phyloP scores from a whole-genome alignment of 345 rosid species.

The Cardamine occulta region DNA sequence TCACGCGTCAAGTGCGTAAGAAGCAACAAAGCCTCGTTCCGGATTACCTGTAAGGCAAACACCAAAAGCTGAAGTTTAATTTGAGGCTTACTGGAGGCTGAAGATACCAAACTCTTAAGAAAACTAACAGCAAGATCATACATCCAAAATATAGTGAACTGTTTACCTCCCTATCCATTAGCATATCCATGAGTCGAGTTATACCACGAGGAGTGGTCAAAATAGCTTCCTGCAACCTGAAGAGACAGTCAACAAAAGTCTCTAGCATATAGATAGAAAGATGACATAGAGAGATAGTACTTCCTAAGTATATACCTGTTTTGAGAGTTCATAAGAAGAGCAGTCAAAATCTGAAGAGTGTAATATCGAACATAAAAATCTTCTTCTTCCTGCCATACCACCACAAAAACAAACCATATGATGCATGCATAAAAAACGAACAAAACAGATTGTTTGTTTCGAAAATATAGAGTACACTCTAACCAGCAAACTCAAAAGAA shows the following conservation, averaged over 20 bases:
- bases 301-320: slow-evolving; percentile 62
- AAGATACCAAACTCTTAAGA: slow-evolving; percentile 4
- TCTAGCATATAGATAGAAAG: slow-evolving; percentile 38
- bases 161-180: slow-evolving; percentile 96
- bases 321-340: slow-evolving; percentile 87
- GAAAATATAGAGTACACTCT: slow-evolving; percentile 13
- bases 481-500: slow-evolving; percentile 93
- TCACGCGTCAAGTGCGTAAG: slow-evolving; percentile 96
- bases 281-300: slow-evolving; percentile 9
- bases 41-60: slow-evolving; percentile 69
- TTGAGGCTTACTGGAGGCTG: slow-evolving; percentile 9
- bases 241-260: slow-evolving; percentile 51
- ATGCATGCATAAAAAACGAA: background rate
- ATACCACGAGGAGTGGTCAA: slow-evolving; percentile 95
- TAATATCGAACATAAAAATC: slow-evolving; percentile 95
- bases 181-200: slow-evolving; percentile 99
- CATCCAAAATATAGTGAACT: background rate
- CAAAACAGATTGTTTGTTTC: background rate
- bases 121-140: slow-evolving; percentile 16
- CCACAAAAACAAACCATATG: slow-evolving; percentile 12
- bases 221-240: slow-evolving; percentile 99
- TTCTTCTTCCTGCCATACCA: slow-evolving; percentile 78
- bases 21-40: slow-evolving; percentile 93
- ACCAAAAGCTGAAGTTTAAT: slow-evolving; percentile 5
- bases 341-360: slow-evolving; percentile 93